Conservation (phyloP, 164 flowering plant species). For the Houttuynia cordata region DNA sequence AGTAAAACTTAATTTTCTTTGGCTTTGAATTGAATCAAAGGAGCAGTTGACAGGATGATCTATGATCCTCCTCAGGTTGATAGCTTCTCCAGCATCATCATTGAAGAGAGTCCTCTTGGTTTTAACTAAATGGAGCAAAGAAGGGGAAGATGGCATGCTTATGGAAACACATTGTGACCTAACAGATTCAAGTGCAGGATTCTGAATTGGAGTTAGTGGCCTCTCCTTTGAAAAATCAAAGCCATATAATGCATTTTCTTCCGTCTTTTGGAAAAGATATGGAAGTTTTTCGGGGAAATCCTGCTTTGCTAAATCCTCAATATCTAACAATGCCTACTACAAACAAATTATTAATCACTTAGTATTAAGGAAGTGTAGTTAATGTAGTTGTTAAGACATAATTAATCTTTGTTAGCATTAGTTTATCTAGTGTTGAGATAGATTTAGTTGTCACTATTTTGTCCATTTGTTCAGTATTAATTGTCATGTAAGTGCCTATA, state of each 20-base stretch:
- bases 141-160: slow-evolving; percentile 63
- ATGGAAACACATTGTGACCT: slow-evolving; percentile 17
- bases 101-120: slow-evolving; percentile 19
- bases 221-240: not conserved
- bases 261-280: not conserved
- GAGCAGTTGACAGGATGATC: not conserved
- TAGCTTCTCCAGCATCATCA: slow-evolving; percentile 11
- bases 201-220: too few relatives aligned
- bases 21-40: not conserved
- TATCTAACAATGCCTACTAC: too few relatives aligned
- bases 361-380: too few relatives aligned
- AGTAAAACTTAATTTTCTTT: slow-evolving; percentile 28
- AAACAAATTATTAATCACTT: too few relatives aligned
- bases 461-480: too few relatives aligned
- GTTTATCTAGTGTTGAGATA: too few relatives aligned
- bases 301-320: not conserved
- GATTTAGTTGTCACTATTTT: too few relatives aligned
- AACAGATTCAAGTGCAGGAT: not conserved
- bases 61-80: too few relatives aligned
- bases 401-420: too few relatives aligned
- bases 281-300: not conserved
- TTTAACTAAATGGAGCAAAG: slow-evolving; percentile 1
- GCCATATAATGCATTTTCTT: not conserved
- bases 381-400: too few relatives aligned
- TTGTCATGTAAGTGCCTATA: too few relatives aligned